Percentiles rank a stretch among this genome's conserved stretches.
Evolutionary conservation across 2,329 filamentous ascomycete genomes (phyloP).

Genomic region (Colletotrichum sp.): DNA sequence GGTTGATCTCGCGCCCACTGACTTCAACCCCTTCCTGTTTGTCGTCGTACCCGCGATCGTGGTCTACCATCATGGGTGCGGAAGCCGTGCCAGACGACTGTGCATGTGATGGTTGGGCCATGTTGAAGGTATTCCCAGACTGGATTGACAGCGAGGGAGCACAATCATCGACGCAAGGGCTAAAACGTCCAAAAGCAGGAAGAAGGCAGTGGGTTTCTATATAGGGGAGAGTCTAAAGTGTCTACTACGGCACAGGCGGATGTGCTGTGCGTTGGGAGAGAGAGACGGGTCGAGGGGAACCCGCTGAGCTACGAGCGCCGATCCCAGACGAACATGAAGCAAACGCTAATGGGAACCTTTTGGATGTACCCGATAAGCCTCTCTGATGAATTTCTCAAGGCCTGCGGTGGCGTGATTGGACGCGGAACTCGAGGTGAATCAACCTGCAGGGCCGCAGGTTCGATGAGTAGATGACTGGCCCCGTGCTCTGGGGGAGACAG

Average conservation of each 20-base stretch:
- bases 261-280: background rate
- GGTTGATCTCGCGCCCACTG: constrained; percentile 32
- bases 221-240: constrained; percentile 23
- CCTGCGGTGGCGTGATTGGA: constrained; percentile 1
- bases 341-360: constrained; percentile 7
- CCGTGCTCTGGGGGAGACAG: constrained; percentile 8
- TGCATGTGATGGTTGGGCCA: constrained; percentile 33
- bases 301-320: constrained; percentile 10
- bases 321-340: constrained; percentile 27
- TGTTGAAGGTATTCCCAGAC: constrained; percentile 26
- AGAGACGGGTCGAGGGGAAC: constrained; percentile 1
- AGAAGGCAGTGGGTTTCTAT: constrained; percentile 22
- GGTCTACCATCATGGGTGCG: constrained; percentile 26
- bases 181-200: background rate
- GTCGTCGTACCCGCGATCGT: constrained; percentile 29
- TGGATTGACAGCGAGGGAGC: constrained; percentile 7
- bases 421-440: background rate
- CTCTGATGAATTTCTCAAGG: background rate
- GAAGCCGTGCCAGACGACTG: constrained; percentile 36
- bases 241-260: background rate
- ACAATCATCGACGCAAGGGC: constrained; percentile 3
- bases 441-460: constrained; percentile 1
- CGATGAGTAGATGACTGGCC: background rate
- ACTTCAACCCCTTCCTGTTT: constrained; percentile 33
- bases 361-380: constrained; percentile 6